Evolutionary conservation across 2,329 filamentous ascomycete species (phyloP).

Genomic region (Alternaria ethzedia): DNA sequence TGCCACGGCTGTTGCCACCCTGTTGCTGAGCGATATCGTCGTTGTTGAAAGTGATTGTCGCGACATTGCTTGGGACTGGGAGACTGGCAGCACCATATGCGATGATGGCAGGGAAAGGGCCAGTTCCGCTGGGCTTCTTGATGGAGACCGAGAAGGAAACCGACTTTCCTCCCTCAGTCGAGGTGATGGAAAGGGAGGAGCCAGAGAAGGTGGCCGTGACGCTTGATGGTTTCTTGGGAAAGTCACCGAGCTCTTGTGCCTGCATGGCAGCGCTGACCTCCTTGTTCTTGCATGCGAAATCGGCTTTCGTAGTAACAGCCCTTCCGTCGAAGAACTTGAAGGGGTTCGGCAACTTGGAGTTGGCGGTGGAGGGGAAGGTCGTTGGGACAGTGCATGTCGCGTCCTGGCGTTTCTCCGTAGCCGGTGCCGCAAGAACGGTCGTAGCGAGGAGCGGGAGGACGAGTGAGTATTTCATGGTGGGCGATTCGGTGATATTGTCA

Average conservation of each 20-base stretch:
- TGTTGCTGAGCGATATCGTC: conserved; percentile 62
- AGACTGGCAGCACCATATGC: conserved; percentile 62
- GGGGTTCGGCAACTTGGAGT: conserved; percentile 47
- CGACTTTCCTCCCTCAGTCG: conserved; percentile 42
- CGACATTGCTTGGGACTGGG: conserved; percentile 62
- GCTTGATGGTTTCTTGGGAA: conserved; percentile 44
- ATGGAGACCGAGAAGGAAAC: conserved; percentile 48
- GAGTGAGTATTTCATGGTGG: conserved; percentile 43
- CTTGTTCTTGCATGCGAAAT: conserved; percentile 47
- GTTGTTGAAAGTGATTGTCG: conserved; percentile 66
- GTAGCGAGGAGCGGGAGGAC: conserved; percentile 38
- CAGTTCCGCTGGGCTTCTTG: conserved; percentile 51
- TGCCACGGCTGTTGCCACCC: conserved; percentile 56
- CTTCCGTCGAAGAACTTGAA: conserved; percentile 49
- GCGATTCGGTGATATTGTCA: conserved; percentile 4
- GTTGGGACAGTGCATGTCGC: conserved; percentile 38
- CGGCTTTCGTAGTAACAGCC: conserved; percentile 42
- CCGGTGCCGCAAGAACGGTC: conserved; percentile 36
- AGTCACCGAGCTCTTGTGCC: conserved; percentile 47
- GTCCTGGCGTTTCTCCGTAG: conserved; percentile 39
- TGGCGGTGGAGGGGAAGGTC: conserved; percentile 37
- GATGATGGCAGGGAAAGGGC: conserved; percentile 64
- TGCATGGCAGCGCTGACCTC: conserved; percentile 47
- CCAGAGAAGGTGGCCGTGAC: conserved; percentile 43
- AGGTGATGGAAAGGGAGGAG: conserved; percentile 44